Conservation (phyloP, 2,329 filamentous ascomycete genomes). For the Talaromyces pinophilus region DNA sequence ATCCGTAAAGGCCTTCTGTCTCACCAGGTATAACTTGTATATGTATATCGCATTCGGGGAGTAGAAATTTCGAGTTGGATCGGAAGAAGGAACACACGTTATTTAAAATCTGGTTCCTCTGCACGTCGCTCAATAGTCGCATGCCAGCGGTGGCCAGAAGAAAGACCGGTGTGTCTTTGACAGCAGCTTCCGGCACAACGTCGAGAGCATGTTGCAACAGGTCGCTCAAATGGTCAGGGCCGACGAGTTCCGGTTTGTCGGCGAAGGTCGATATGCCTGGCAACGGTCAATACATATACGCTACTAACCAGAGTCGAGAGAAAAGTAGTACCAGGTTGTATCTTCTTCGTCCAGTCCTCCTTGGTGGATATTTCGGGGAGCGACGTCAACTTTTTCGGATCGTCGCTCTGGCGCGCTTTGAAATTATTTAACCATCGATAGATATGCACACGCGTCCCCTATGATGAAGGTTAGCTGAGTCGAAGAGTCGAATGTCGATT, state of each 20-base stretch:
- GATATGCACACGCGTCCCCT: constrained; percentile 87
- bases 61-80: constrained; percentile 72
- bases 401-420: constrained; percentile 63
- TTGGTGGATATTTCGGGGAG: constrained; percentile 82
- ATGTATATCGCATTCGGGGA: constrained; percentile 87
- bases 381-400: constrained; percentile 61
- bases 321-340: constrained; percentile 67
- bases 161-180: constrained; percentile 86
- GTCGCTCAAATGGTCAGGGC: constrained; percentile 74
- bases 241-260: constrained; percentile 71
- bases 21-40: constrained; percentile 94
- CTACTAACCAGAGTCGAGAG: neutral
- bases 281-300: neutral
- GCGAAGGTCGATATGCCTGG: constrained; percentile 82
- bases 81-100: constrained; percentile 82
- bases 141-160: constrained; percentile 95
- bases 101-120: constrained; percentile 71
- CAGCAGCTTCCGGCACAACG: constrained; percentile 72
- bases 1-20: constrained; percentile 93
- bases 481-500: neutral
- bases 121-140: constrained; percentile 73
- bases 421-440: constrained; percentile 87
- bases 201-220: constrained; percentile 80
- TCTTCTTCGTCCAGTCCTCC: constrained; percentile 89
- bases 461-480: constrained; percentile 9